These are phyloP conservation scores for Magnusiomyces tetraspermus DNA, from an alignment of 1,139 yeast genomes.

Conservation along the genomic window DNA sequence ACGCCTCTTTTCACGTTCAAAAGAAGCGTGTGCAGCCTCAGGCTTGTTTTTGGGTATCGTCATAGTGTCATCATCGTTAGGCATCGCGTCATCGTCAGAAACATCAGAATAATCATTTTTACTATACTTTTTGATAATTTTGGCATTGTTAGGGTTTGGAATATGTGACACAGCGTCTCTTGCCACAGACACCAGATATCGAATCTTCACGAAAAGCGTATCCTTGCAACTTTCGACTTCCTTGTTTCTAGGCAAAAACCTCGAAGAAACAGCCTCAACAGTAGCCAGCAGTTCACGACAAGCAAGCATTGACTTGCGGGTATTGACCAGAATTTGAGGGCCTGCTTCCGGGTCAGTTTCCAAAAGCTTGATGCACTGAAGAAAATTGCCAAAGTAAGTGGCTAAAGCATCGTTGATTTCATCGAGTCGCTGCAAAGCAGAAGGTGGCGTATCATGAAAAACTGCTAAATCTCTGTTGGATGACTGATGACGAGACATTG, in stretches of 20 bases:
- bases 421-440: constrained; percentile 58
- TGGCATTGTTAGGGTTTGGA: constrained; percentile 8
- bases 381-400: constrained; percentile 51
- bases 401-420: constrained; percentile 66
- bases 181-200: constrained; percentile 26
- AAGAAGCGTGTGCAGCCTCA: not conserved
- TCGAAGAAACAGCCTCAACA: constrained; percentile 29
- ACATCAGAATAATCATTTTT: constrained; percentile 9
- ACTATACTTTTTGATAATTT: not conserved
- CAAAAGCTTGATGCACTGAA: constrained; percentile 26
- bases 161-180: constrained; percentile 18
- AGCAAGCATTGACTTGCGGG: constrained; percentile 36
- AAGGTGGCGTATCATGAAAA: constrained; percentile 45
- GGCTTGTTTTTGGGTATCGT: not conserved
- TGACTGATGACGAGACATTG: not conserved
- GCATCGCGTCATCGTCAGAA: constrained; percentile 11
- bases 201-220: constrained; percentile 29
- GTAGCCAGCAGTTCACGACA: constrained; percentile 36
- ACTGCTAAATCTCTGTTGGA: constrained; percentile 24
- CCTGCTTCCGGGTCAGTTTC: constrained; percentile 29
- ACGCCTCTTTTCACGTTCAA: constrained; percentile 7
- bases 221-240: constrained; percentile 34
- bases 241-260: constrained; percentile 25
- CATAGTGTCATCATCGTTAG: not conserved
- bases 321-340: constrained; percentile 31